These are phyloP conservation scores for Epicoccum sorghinum DNA, from an alignment of 2,329 filamentous ascomycete species.

Conservation along the genomic window DNA sequence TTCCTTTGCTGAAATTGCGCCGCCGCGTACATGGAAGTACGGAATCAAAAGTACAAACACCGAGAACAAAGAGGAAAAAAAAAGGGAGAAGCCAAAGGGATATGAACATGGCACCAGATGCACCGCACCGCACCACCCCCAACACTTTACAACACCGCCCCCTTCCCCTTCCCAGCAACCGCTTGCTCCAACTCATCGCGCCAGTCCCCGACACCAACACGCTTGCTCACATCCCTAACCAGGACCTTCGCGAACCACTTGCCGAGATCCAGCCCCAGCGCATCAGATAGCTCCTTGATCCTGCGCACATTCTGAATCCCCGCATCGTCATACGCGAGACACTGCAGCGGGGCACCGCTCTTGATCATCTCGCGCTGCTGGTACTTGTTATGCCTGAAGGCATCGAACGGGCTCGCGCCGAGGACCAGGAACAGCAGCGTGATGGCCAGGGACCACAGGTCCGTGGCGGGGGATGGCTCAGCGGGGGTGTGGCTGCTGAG, in stretches of 20 bases:
- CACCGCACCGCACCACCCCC: too few relatives aligned
- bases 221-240: conserved; percentile 34
- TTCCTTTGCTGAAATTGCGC: too few relatives aligned
- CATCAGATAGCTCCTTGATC: conserved; percentile 37
- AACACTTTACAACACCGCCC: too few relatives aligned
- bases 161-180: too few relatives aligned
- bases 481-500: conserved; percentile 25
- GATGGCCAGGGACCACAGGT: conserved; percentile 55
- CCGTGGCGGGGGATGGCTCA: conserved; percentile 44
- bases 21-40: too few relatives aligned
- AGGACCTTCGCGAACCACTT: conserved; percentile 49
- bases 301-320: conserved; percentile 35
- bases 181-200: conserved; percentile 22
- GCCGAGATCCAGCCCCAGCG: conserved; percentile 33
- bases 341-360: conserved; percentile 49
- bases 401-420: conserved; percentile 51
- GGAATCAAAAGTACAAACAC: too few relatives aligned
- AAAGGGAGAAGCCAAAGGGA: neutral
- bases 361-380: conserved; percentile 54
- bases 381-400: conserved; percentile 49
- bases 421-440: conserved; percentile 53
- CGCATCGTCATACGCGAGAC: conserved; percentile 45
- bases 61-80: neutral
- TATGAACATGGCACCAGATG: too few relatives aligned
- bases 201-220: conserved; percentile 41